Base-by-base conservation (phyloP, 2,329 filamentous ascomycete genomes). In the Epichloe glyceriae region DNA sequence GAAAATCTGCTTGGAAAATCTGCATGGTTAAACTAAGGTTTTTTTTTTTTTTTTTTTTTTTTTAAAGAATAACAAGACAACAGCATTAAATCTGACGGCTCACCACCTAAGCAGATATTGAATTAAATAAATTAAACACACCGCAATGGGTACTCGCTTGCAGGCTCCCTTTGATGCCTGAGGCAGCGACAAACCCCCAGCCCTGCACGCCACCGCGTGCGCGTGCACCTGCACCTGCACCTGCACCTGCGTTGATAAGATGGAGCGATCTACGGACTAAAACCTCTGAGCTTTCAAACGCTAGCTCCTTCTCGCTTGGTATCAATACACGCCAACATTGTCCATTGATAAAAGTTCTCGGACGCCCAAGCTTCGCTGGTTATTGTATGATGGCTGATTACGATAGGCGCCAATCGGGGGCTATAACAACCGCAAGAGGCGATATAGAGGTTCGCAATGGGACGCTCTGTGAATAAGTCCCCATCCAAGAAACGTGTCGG, bases 391-490 rank as follows among this genome's bases (percentile, higher is more conserved):
- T 82, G 78, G 73, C 73, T 45, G 78, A 82, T 58, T 72, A 78
- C 66, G 77, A 80, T 56, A 71, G 76, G 56, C 68, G 82, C 64
- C 76, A 73, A 37, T 61, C 64, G 70, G 74, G 38, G 68, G 78
- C 54, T 68, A 76, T 61, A 73, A 82, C 65, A 80, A 79, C 60
- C 82, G 85, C 66, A 95, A 94, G 71, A 78, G 85, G 61, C 79
- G 88, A 64, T 85, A 83, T 63, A 78, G 86, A 86, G 88, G 88
- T 90, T 65, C 58, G 73, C 59, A 14, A 22, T 33, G 7, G 12
- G 26, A 11, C 14, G 14, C n/a, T 33, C 12, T 14, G 30, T 10
- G 30, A 11, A 11, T 11, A 10, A 30, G 30, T 30, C 30, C 30
- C 30, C 30, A 11, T 30, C 10, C 3, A 30, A 30, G 30, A 33